Evolutionary conservation across 2,329 filamentous ascomycete genomes (phyloP).

Genomic region (Sordariomycetes sp.): DNA sequence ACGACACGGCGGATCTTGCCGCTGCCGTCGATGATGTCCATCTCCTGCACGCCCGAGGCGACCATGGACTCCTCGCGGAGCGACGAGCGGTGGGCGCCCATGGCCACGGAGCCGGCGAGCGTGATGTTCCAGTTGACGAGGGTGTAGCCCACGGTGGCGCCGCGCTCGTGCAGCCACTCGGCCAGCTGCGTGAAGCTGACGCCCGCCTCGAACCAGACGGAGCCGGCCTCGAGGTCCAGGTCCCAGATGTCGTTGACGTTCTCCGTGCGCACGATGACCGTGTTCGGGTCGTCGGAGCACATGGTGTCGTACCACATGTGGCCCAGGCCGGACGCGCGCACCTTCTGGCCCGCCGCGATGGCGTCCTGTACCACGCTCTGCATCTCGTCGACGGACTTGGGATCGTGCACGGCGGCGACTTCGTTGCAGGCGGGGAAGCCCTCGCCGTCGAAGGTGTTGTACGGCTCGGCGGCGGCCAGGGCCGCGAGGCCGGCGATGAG

Average conservation of each 20-base stretch:
- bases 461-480: conserved; percentile 18
- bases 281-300: conserved; percentile 34
- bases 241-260: conserved; percentile 31
- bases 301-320: conserved; percentile 45
- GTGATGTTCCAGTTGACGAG: conserved; percentile 45
- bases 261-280: conserved; percentile 35
- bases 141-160: conserved; percentile 36
- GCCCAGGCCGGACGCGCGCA: conserved; percentile 36
- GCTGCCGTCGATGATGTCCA: conserved; percentile 37
- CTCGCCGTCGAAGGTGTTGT: conserved; percentile 38
- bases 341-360: conserved; percentile 22
- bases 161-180: conserved; percentile 33
- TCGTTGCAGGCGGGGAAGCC: conserved; percentile 35
- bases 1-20: conserved; percentile 30
- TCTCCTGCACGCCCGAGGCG: conserved; percentile 32
- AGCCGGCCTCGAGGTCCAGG: conserved; percentile 28
- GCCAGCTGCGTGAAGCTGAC: conserved; percentile 40
- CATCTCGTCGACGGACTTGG: conserved; percentile 33
- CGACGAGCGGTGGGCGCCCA: conserved; percentile 39
- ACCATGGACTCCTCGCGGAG: conserved; percentile 38
- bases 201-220: conserved; percentile 38
- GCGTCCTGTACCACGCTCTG: conserved; percentile 28
- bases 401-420: conserved; percentile 30
- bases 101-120: conserved; percentile 36
- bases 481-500: not conserved